These are phyloP conservation scores for Ustilaginoidea virens DNA, from an alignment of 2,329 filamentous ascomycete species.

Conservation along the genomic window DNA sequence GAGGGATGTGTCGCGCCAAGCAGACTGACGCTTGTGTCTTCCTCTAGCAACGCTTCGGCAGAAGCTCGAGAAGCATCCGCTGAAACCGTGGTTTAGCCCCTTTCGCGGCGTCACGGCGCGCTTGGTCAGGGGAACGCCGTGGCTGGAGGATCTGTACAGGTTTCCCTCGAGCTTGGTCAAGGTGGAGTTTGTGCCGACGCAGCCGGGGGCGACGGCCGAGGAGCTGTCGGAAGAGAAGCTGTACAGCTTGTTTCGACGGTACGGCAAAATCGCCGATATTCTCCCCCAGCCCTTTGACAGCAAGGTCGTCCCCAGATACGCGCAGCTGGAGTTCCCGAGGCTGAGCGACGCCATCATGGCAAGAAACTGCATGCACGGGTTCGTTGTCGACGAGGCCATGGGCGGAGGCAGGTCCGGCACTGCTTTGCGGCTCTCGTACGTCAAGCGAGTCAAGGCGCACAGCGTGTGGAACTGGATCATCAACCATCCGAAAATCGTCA, in stretches of 20 bases:
- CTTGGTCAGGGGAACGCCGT: conserved; percentile 70
- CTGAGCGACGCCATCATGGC: conserved; percentile 72
- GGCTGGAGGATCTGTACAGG: conserved; percentile 84
- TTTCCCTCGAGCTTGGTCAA: conserved; percentile 62
- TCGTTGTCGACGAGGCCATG: conserved; percentile 48
- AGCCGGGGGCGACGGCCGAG: conserved; percentile 52
- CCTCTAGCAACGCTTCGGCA: conserved; percentile 35
- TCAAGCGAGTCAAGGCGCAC: conserved; percentile 59
- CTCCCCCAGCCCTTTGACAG: conserved; percentile 69
- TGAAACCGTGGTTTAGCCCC: conserved; percentile 85
- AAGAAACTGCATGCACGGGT: conserved; percentile 83
- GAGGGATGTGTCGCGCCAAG: neutral
- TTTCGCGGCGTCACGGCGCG: conserved; percentile 55
- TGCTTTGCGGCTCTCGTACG: conserved; percentile 66
- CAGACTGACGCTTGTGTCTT: neutral
- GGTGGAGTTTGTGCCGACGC: conserved; percentile 69
- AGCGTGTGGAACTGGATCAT: conserved; percentile 80
- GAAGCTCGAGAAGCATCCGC: conserved; percentile 50
- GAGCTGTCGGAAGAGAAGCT: conserved; percentile 77
- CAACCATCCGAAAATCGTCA: conserved; percentile 73
- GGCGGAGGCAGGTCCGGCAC: conserved; percentile 68
- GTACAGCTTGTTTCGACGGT: conserved; percentile 75
- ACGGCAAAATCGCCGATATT: conserved; percentile 84
- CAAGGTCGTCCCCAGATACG: conserved; percentile 68
- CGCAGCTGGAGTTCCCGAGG: conserved; percentile 60